phyloP scores from a whole-genome alignment of 306 rosid species.

The Prinsepia uniflora region DNA sequence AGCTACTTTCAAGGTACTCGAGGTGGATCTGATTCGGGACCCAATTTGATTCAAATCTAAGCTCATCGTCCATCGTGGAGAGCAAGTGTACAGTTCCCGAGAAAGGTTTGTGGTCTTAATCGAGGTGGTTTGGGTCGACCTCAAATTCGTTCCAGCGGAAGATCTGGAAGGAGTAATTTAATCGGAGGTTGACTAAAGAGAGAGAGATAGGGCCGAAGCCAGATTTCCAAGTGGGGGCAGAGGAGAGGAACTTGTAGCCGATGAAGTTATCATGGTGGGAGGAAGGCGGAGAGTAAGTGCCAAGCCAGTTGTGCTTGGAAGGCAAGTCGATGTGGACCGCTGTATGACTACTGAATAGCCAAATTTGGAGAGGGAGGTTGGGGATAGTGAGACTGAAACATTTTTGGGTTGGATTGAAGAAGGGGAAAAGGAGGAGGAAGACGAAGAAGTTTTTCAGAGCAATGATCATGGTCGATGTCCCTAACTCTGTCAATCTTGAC shows the following conservation, averaged over 20 bases:
- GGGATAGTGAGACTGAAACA: constrained; percentile 33
- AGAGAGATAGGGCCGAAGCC: constrained; percentile 63
- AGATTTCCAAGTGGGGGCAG: constrained; percentile 52
- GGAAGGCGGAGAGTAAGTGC: constrained; percentile 69
- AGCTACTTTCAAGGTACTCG: constrained; percentile 22
- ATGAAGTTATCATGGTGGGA: constrained; percentile 54
- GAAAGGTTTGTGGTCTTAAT: constrained; percentile 70
- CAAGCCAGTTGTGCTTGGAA: constrained; percentile 70
- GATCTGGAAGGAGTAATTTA: constrained; percentile 70
- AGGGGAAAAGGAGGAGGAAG: neutral
- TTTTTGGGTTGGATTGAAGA: constrained; percentile 31
- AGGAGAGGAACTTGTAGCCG: constrained; percentile 69
- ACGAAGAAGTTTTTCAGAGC: constrained; percentile 2
- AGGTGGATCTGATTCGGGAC: constrained; percentile 84
- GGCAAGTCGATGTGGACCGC: constrained; percentile 67
- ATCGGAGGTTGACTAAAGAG: constrained; percentile 67
- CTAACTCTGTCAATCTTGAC: no score
- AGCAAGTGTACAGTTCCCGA: constrained; percentile 52
- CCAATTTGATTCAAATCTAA: constrained; percentile 33
- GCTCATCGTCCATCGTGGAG: constrained; percentile 37
- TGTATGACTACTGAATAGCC: constrained; percentile 46
- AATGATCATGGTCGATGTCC: neutral
- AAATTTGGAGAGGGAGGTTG: constrained; percentile 48
- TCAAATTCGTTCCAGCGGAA: constrained; percentile 72
- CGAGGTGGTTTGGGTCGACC: constrained; percentile 49